These are phyloP conservation scores for Trichoderma reesei DNA, from an alignment of 495 filamentous ascomycete species.

Conservation along the genomic window DNA sequence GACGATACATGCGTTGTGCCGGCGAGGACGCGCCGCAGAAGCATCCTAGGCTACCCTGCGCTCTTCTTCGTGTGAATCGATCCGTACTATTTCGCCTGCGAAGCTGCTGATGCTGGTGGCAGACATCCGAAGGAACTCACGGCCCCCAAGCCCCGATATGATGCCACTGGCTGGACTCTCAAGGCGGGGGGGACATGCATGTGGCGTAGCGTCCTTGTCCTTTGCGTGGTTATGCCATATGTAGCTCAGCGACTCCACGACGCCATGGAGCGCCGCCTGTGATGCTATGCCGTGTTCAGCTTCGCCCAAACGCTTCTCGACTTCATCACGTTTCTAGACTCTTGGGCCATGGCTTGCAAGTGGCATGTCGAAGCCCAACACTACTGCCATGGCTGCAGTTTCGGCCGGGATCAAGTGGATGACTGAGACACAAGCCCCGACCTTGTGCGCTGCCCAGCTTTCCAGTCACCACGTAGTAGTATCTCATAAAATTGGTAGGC, in stretches of 20 bases:
- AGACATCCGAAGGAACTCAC: neutral
- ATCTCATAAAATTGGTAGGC: neutral
- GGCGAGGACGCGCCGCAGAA: neutral
- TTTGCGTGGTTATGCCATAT: neutral
- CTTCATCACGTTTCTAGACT: neutral
- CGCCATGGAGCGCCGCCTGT: neutral
- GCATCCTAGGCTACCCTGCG: neutral
- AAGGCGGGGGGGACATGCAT: neutral
- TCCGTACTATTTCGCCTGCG: neutral
- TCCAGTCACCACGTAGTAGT: neutral
- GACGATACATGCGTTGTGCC: neutral
- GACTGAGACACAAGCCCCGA: neutral
- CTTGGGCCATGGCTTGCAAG: neutral
- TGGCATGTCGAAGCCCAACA: neutral
- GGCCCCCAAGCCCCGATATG: neutral
- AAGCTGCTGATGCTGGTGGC: neutral
- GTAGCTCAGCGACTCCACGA: neutral
- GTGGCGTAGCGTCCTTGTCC: neutral
- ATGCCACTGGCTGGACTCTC: neutral
- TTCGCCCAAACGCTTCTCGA: neutral
- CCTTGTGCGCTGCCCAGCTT: neutral
- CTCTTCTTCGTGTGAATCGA: neutral
- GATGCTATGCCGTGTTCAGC: neutral
- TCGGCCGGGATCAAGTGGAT: neutral
- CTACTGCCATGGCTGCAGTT: neutral